Evolutionary conservation across 2,329 filamentous ascomycete genomes (phyloP), one percentile per base, ranked within the genome.

Genomic region (Ophiostoma pallidulum): DNA sequence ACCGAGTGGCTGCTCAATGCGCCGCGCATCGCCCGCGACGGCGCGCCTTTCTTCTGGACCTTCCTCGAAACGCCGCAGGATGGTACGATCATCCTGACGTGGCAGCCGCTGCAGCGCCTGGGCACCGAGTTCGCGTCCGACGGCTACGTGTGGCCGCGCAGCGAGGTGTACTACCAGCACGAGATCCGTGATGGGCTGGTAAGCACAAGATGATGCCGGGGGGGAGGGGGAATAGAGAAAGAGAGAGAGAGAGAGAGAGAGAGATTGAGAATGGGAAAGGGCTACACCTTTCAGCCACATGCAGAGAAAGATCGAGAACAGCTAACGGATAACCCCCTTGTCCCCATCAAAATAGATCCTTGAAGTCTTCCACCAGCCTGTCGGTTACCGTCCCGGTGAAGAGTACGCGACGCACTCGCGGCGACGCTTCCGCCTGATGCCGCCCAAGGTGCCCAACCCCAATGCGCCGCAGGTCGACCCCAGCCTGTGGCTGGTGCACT

Each of bases 401-500:
- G 77, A 78, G 35, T 67, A 84, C 41, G 81, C 90, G 37, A 76
- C 78, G 24, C 90, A 94, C 63, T 80, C 84, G 44, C 82, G 91
- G 58, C 82, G 84, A 58, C 84, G 91, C 54, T 97, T 94, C 67
- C 87, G 91, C 54, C 78, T 98, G 35, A 70, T 85, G 35, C 80
- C 82, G n/a, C 69, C 76, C 13, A 86, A 83, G 58, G 71, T 72
- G n/a, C 79, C 82, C 1, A 80, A 82, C 45, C 79, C 82, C 26
- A 84, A 81, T 56, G 74, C 49, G 16, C 78, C 84, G 13, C 77
- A 80, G 52, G 77, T 84, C 41, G 90, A 97, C 62, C 80, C 86
- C 22, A 84, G 82, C 50, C 73, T 97, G 14, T 97, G 89, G 84
- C 81, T 98, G 46, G 80, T 95, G 26, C 90, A 96, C 67, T 97